phyloP scores from a whole-genome alignment of 148 eudicot genomes.

The Rhododendron henanense region DNA sequence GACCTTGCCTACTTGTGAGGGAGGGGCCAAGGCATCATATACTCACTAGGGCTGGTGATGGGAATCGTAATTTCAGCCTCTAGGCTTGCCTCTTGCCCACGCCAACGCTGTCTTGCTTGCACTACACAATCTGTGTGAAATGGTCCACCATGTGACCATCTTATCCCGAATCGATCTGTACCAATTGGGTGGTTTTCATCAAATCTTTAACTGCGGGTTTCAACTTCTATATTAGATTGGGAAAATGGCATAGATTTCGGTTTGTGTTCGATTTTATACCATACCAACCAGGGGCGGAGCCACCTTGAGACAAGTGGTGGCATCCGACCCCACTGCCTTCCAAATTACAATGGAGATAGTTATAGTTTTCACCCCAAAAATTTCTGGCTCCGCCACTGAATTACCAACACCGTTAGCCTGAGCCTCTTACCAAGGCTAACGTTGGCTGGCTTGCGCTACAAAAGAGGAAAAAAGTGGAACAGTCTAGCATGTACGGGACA shows the following conservation, averaged over 20 bases:
- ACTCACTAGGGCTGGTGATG: not conserved
- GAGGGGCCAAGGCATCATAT: not conserved
- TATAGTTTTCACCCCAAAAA: no score
- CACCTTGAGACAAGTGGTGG: no score
- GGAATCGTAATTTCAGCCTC: not conserved
- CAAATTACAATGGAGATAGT: no score
- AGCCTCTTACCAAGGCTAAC: not conserved
- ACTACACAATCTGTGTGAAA: not conserved
- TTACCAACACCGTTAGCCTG: not conserved
- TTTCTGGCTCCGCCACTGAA: no score
- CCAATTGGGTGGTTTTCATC: not conserved
- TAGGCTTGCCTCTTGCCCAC: not conserved
- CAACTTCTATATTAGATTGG: no score
- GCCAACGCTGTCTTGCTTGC: not conserved
- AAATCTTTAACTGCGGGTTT: not conserved
- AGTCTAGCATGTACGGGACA: not conserved
- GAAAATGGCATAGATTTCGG: not conserved
- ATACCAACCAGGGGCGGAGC: no score
- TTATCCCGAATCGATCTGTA: not conserved
- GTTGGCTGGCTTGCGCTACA: not conserved
- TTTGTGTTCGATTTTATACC: no score
- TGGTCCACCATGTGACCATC: not conserved
- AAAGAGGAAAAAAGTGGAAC: not conserved
- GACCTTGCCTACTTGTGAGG: no score
- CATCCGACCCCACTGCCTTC: no score